A percentile compares a stretch with the other conserved stretches of the same genome.
Evolutionary conservation across 768 basidiomycete genomes (phyloP).

Genomic region (Lentinula lateritia): DNA sequence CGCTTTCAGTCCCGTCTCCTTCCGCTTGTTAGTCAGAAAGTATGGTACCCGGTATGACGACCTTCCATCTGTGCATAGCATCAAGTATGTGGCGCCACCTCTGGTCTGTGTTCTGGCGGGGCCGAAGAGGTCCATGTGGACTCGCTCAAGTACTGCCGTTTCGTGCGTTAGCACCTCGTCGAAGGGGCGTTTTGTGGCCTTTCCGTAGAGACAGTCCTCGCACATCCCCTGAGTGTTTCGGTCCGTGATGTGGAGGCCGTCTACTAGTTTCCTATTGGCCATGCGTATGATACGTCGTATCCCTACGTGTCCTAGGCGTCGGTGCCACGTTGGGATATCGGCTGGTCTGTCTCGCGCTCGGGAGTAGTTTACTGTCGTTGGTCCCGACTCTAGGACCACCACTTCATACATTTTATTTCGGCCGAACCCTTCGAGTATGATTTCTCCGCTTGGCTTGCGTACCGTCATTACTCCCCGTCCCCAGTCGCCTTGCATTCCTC

Average conservation of each 20-base stretch:
- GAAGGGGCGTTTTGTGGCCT: conserved; percentile 17
- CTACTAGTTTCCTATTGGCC: neutral
- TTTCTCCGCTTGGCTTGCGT: neutral
- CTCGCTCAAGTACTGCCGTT: conserved; percentile 10
- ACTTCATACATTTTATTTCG: neutral
- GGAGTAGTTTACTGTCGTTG: neutral
- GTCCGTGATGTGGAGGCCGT: neutral
- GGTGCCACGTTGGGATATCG: neutral
- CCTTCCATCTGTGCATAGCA: conserved; percentile 17
- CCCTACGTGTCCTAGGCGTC: neutral
- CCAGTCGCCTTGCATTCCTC: neutral
- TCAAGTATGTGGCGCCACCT: conserved; percentile 16
- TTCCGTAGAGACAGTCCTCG: conserved; percentile 22
- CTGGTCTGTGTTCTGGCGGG: conserved; percentile 12
- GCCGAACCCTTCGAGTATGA: neutral
- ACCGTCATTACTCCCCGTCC: neutral
- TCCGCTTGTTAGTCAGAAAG: conserved; percentile 19
- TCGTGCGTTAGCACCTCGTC: conserved; percentile 14
- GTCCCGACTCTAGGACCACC: too few relatives aligned
- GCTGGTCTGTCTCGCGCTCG: neutral
- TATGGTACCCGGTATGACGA: conserved; percentile 9
- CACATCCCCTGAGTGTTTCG: too few relatives aligned
- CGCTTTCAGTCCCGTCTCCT: conserved; percentile 10
- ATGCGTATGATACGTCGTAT: neutral
- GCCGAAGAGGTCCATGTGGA: conserved; percentile 21